Percentiles rank a stretch among this genome's conserved stretches.
These are phyloP conservation scores for Coemansia pectinata DNA, from an alignment of 192 early-diverging fungal genomes.

Conservation along the genomic window DNA sequence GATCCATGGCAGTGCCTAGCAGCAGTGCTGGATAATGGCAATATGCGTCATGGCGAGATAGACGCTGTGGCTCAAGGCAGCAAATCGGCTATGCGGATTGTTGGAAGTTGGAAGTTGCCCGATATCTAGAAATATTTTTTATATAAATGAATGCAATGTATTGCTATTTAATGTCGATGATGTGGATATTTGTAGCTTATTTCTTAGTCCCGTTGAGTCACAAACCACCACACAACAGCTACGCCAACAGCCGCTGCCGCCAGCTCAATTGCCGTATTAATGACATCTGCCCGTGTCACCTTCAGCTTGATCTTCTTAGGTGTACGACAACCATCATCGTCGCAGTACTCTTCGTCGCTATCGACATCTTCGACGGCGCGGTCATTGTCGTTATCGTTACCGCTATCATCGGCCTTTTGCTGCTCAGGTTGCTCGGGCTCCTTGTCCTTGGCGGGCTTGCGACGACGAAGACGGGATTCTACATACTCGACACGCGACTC, in stretches of 20 bases:
- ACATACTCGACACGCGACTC: slow-evolving; percentile 51
- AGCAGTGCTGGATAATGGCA: slow-evolving; percentile 60
- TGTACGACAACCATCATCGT: slow-evolving; percentile 40
- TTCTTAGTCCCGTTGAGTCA: slow-evolving; percentile 13
- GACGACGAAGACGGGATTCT: slow-evolving; percentile 40
- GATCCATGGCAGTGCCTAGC: slow-evolving; percentile 86
- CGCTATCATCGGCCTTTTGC: slow-evolving; percentile 22
- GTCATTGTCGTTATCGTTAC: slow-evolving; percentile 17
- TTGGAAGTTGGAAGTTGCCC: slow-evolving; percentile 69
- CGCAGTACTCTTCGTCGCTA: slow-evolving; percentile 53
- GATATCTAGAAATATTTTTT: slow-evolving; percentile 24
- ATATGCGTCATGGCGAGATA: slow-evolving; percentile 21
- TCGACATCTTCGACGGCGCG: slow-evolving; percentile 45
- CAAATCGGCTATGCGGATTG: slow-evolving; percentile 65
- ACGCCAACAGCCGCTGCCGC: slow-evolving; percentile 42
- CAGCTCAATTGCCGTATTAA: slow-evolving; percentile 34
- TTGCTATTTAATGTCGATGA: not conserved
- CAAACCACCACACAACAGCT: slow-evolving; percentile 46
- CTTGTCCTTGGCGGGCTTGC: slow-evolving; percentile 23
- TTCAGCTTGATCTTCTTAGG: slow-evolving; percentile 44
- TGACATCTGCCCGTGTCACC: slow-evolving; percentile 43
- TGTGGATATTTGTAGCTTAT: slow-evolving; percentile 1
- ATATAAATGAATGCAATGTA: slow-evolving; percentile 4
- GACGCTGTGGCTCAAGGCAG: slow-evolving; percentile 61
- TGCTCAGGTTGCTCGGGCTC: not conserved